Evolutionary conservation across 169 alveolate genomes (phyloP).

Genomic region (Plasmodium ovale): DNA sequence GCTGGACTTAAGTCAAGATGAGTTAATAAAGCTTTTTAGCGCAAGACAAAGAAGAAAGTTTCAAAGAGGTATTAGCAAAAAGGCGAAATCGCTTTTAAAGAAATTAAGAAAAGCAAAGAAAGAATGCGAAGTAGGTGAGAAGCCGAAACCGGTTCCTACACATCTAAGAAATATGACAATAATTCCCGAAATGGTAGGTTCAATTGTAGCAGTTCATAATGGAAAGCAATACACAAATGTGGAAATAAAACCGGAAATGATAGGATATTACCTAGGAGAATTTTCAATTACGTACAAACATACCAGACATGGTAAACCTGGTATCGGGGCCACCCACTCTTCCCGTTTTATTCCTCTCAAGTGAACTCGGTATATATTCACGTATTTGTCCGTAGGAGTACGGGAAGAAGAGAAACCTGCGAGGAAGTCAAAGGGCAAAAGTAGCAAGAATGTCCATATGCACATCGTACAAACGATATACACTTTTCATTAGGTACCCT

Average conservation of each 20-base stretch:
- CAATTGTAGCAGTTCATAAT: slow-evolving; percentile 97
- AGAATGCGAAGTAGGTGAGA: slow-evolving; percentile 93
- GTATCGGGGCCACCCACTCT: slow-evolving; percentile 97
- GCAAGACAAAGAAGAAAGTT: slow-evolving; percentile 98
- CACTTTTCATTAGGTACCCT: background rate
- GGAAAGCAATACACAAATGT: slow-evolving; percentile 97
- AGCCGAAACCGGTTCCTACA: slow-evolving; percentile 96
- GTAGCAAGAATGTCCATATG: background rate
- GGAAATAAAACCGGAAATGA: slow-evolving; percentile 99
- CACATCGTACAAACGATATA: background rate
- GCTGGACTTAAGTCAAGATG: slow-evolving; percentile 92
- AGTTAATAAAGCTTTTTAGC: slow-evolving; percentile 93
- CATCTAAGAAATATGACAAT: slow-evolving; percentile 96
- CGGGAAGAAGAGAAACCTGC: too few relatives aligned
- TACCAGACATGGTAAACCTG: slow-evolving; percentile 98
- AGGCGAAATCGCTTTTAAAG: slow-evolving; percentile 94
- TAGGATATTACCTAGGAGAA: slow-evolving; percentile 99
- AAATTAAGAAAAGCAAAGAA: slow-evolving; percentile 95
- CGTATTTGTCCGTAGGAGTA: background rate
- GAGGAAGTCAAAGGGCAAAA: background rate
- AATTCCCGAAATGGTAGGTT: slow-evolving; percentile 98
- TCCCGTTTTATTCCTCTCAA: slow-evolving; percentile 95
- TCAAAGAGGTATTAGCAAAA: slow-evolving; percentile 90
- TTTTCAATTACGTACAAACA: slow-evolving; percentile 99
- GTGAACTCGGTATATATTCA: slow-evolving; percentile 70